Percentiles rank a stretch among this genome's conserved stretches.
These are phyloP conservation scores for Neofusicoccum sp. DNA, from an alignment of 2,329 filamentous ascomycete species.

Conservation along the genomic window DNA sequence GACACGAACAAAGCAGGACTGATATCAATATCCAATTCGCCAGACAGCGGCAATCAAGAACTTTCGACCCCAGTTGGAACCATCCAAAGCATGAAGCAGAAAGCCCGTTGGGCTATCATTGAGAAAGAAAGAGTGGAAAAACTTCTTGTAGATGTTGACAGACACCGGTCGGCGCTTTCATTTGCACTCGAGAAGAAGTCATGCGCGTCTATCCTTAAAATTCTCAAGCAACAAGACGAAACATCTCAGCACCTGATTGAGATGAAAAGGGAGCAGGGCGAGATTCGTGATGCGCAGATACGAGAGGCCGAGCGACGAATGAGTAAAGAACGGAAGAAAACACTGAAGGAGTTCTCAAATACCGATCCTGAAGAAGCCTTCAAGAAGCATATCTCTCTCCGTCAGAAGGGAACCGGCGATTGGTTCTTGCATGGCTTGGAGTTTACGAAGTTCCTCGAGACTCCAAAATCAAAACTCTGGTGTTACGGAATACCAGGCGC, in stretches of 20 bases:
- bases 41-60: no score
- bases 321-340: neutral
- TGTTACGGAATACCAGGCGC: neutral
- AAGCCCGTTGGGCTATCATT: neutral
- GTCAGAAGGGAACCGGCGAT: neutral
- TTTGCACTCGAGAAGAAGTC: neutral
- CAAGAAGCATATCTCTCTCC: neutral
- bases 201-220: neutral
- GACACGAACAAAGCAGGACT: neutral
- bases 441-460: neutral
- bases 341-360: neutral
- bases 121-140: neutral
- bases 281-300: neutral
- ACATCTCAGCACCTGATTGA: neutral
- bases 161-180: neutral
- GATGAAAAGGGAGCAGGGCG: neutral
- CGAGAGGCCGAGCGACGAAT: neutral
- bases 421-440: neutral
- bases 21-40: no score
- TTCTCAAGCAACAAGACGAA: neutral
- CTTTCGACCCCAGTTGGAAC: neutral
- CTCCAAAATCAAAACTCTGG: neutral
- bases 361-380: neutral
- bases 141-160: neutral
- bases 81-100: neutral